Conservation (phyloP, 2,329 filamentous ascomycete genomes). For the Cladobotryum protrusum region DNA sequence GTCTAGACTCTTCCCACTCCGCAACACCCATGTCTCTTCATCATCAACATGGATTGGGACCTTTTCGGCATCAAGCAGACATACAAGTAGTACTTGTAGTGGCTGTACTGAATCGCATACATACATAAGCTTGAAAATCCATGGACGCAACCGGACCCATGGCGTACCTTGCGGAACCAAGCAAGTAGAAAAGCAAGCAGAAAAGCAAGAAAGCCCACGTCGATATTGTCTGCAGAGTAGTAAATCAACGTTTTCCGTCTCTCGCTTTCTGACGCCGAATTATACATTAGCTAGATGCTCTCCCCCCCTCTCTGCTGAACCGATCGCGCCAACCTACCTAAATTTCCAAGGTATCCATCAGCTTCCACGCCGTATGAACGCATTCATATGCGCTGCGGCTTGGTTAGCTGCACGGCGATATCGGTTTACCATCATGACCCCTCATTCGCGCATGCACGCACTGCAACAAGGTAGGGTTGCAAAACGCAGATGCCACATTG, state of each 20-base stretch:
- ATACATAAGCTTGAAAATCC: too few species aligned
- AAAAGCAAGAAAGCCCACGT: conserved; percentile 2
- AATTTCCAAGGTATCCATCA: too few species aligned
- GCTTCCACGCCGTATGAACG: not conserved
- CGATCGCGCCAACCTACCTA: conserved; percentile 3
- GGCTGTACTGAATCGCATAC: too few species aligned
- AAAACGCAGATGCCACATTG: not conserved
- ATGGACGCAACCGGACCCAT: not conserved
- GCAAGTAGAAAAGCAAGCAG: not conserved
- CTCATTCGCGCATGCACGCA: not conserved
- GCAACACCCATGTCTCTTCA: not conserved
- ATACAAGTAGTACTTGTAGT: too few species aligned
- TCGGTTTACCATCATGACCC: not conserved
- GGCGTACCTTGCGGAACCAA: not conserved
- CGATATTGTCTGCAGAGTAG: too few species aligned
- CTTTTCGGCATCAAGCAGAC: too few species aligned
- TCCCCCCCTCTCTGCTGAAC: not conserved
- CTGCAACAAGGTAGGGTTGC: not conserved
- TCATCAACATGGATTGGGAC: not conserved
- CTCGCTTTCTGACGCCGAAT: too few species aligned
- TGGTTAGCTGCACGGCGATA: not conserved
- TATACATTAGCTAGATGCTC: too few species aligned
- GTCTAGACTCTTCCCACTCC: not conserved
- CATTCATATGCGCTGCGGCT: too few species aligned
- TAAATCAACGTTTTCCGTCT: too few species aligned